Evolutionary conservation across 2,329 filamentous ascomycete genomes (phyloP), one percentile per base, ranked within the genome.

Genomic region (Nothophoma quercina): DNA sequence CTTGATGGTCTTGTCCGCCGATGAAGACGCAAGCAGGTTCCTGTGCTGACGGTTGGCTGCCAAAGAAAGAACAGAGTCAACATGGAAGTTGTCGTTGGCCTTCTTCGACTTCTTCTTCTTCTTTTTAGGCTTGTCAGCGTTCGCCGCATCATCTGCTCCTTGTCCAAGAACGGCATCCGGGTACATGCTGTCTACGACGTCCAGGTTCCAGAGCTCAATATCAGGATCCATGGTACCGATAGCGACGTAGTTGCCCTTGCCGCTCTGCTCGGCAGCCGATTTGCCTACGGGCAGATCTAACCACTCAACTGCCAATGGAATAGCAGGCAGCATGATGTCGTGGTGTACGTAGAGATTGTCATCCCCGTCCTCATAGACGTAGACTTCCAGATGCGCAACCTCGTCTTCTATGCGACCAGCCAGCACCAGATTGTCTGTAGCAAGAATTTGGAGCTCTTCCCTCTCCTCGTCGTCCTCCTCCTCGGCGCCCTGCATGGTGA

Each of bases 281-380:
- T 91, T 91, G 60, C 89, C 88, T 28, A 96, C 91, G n/a, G 91
- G 88, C 49, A 96, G 83, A 72, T 97, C 91, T 35, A 99, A 78
- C 95, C 95, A 99, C 79, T 99, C 95, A 32, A 98, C 84, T 69
- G 91, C 95, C 6, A 99, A 85, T 9, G 95, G 95, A 70, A 99
- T 96, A 19, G 93, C 93, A 25, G 95, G 95, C 49, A 99, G 84
- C 93, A 99, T 98, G 67, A 99, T 96, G 76, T 99, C 95, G 83
- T 99, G 95, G 79, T 99, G 95, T 19, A 99, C 93, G 75, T 99
- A 99, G 56, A 99, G 87, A 73, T 99, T 99, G 77, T 98, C 95
- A 35, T 88, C 90, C 57, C 86, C 86, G 66, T 98, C 95, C 75
- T 99, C 95, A 77, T 98, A 99, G 22, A 99, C 92, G 70, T 98